Evolutionary conservation across 495 filamentous ascomycete species (phyloP).

Genomic region (Aspergillus affinis): DNA sequence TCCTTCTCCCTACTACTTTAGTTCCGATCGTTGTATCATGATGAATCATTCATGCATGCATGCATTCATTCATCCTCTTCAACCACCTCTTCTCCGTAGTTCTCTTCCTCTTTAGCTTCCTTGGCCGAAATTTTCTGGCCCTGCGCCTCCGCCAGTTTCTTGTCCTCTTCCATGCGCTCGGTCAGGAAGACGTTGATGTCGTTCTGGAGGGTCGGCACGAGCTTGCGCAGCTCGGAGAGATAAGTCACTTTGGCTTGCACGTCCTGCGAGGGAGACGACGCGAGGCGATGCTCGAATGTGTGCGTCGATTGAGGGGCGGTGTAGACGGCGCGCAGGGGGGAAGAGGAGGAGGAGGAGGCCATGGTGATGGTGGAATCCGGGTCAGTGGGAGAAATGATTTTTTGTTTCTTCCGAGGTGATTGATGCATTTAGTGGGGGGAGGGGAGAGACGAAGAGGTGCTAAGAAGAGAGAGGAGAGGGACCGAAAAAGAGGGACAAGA

Average conservation of each 20-base stretch:
- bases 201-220: slow-evolving; percentile 62
- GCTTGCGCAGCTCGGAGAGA: slow-evolving; percentile 62
- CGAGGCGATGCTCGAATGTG: slow-evolving; percentile 47
- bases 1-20: background rate
- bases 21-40: background rate
- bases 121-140: slow-evolving; percentile 52
- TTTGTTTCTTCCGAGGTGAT: no score
- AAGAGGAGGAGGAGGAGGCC: background rate
- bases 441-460: no score
- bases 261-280: slow-evolving; percentile 31
- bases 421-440: no score
- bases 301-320: slow-evolving; percentile 46
- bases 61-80: slow-evolving; percentile 49
- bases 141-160: slow-evolving; percentile 43
- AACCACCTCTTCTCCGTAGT: slow-evolving; percentile 78
- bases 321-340: slow-evolving; percentile 55
- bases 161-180: slow-evolving; percentile 85
- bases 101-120: slow-evolving; percentile 73
- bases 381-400: background rate
- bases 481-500: background rate
- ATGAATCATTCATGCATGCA: background rate
- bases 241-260: slow-evolving; percentile 61
- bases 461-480: background rate
- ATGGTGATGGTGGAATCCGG: background rate
- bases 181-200: slow-evolving; percentile 83